These are phyloP conservation scores for Rhizopogon parksii DNA, from an alignment of 1,284 basidiomycete species.

Conservation along the genomic window DNA sequence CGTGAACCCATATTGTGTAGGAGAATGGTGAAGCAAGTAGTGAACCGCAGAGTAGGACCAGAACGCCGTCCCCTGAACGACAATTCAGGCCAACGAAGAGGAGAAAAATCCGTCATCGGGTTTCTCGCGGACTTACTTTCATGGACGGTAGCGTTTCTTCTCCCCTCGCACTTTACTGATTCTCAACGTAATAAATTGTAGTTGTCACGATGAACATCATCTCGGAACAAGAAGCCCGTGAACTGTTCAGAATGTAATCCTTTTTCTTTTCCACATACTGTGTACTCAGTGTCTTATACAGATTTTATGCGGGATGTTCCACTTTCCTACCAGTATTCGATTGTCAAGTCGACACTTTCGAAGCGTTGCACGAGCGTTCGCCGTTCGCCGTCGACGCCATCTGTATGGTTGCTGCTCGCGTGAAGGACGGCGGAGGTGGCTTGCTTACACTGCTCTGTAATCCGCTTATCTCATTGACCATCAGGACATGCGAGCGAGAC, in stretches of 20 bases:
- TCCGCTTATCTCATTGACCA: conserved; percentile 6
- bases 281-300: conserved; percentile 24
- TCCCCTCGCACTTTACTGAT: conserved; percentile 5
- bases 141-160: conserved; percentile 51
- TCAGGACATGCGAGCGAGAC: conserved; percentile 60
- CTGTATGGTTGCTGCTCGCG: conserved; percentile 83
- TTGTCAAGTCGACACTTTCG: conserved; percentile 69
- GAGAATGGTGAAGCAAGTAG: conserved; percentile 66
- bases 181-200: conserved; percentile 25
- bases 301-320: conserved; percentile 83
- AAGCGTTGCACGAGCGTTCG: conserved; percentile 71
- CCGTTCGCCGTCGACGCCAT: conserved; percentile 83
- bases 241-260: conserved; percentile 75
- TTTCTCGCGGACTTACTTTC: conserved; percentile 46
- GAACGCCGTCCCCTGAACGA: conserved; percentile 63
- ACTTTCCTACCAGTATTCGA: conserved; percentile 88
- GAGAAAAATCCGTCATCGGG: conserved; percentile 58
- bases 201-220: conserved; percentile 78
- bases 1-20: conserved; percentile 28
- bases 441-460: background rate
- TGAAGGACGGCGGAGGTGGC: conserved; percentile 78
- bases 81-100: conserved; percentile 61
- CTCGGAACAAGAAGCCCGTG: conserved; percentile 72
- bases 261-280: conserved; percentile 8
- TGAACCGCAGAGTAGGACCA: conserved; percentile 65